Evolutionary conservation across 805 yeast species (phyloP).

Genomic region (Candida lessepsii): DNA sequence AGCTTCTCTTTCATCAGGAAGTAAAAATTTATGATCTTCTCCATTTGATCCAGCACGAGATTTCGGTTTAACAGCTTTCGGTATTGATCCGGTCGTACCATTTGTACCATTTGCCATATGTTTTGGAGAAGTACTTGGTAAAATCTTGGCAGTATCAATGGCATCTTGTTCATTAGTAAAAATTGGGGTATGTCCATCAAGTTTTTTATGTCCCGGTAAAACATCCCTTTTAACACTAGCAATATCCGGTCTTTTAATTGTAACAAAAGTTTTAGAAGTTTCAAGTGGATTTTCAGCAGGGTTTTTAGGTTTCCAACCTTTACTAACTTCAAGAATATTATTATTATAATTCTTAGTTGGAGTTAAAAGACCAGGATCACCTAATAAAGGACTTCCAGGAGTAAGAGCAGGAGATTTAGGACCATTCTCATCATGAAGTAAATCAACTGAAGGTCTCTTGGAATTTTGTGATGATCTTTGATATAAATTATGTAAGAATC

Average conservation of each 20-base stretch:
- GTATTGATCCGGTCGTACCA: conserved; percentile 26
- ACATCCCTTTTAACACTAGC: conserved; percentile 21
- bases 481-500: conserved; percentile 64
- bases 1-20: conserved; percentile 25
- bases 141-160: conserved; percentile 38
- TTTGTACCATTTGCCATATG: background rate
- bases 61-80: background rate
- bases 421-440: conserved; percentile 6
- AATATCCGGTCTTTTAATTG: conserved; percentile 57
- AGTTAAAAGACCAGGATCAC: background rate
- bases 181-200: conserved; percentile 2
- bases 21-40: conserved; percentile 19
- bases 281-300: conserved; percentile 69
- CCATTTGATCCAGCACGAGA: conserved; percentile 13
- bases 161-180: conserved; percentile 27
- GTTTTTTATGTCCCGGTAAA: conserved; percentile 17
- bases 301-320: conserved; percentile 54
- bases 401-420: conserved; percentile 2
- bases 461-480: conserved; percentile 28
- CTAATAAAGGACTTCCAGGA: conserved; percentile 1
- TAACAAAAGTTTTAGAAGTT: conserved; percentile 63
- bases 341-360: conserved; percentile 9
- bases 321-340: conserved; percentile 18
- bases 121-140: background rate
- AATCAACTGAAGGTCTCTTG: conserved; percentile 44